phyloP scores from a whole-genome alignment of 2,329 filamentous ascomycete genomes.

The Pseudogymnoascus pannorum region DNA sequence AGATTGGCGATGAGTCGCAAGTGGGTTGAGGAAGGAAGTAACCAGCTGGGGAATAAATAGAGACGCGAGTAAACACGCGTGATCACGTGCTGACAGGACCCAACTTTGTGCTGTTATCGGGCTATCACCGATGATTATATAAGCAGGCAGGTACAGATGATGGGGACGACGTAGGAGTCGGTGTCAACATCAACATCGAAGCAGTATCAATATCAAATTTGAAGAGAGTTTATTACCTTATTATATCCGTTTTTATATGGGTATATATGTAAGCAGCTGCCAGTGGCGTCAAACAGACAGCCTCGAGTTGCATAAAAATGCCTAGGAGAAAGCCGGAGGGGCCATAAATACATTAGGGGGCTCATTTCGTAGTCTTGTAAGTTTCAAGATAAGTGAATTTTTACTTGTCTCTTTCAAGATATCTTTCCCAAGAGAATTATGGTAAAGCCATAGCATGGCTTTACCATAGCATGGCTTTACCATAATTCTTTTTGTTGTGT shows the following conservation, averaged over 20 bases:
- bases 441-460: too few relatives aligned
- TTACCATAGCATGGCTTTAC: too few relatives aligned
- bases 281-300: not conserved
- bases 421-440: too few relatives aligned
- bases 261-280: not conserved
- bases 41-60: not conserved
- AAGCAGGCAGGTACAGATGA: not conserved
- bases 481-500: too few relatives aligned
- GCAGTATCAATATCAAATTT: not conserved
- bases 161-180: not conserved
- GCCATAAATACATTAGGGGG: not conserved
- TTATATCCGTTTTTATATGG: not conserved
- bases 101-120: too few relatives aligned
- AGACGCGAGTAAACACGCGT: conserved; percentile 2
- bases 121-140: too few relatives aligned
- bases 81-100: not conserved
- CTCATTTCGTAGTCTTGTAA: not conserved
- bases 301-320: not conserved
- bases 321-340: not conserved
- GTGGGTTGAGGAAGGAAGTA: not conserved
- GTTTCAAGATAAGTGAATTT: not conserved
- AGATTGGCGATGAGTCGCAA: not conserved
- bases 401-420: too few relatives aligned
- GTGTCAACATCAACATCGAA: not conserved
- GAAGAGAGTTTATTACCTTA: not conserved